Conservation (phyloP, 768 basidiomycete genomes). For the Mycena indigotica region DNA sequence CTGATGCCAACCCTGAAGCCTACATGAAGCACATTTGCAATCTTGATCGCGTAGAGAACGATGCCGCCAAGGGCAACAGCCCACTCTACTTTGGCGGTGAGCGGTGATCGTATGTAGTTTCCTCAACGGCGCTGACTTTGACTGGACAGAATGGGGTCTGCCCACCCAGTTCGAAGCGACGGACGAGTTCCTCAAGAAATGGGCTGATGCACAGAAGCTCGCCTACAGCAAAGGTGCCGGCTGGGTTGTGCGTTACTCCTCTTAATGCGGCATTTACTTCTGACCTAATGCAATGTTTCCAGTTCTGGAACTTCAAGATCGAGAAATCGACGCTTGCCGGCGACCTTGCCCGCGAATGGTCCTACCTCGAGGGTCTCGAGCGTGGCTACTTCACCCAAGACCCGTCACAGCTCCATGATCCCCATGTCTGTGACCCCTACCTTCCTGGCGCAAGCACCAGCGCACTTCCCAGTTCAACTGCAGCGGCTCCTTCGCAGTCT, state of each 20-base stretch:
- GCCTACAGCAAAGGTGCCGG: conserved; percentile 53
- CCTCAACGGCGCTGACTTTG: no score
- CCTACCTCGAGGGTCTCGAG: conserved; percentile 65
- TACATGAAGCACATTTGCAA: conserved; percentile 74
- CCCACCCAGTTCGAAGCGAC: conserved; percentile 58
- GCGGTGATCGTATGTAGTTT: no score
- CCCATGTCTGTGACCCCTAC: conserved; percentile 64
- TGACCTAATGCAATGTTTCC: not conserved
- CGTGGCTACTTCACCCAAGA: conserved; percentile 65
- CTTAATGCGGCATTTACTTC: not conserved
- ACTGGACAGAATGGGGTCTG: conserved; percentile 52
- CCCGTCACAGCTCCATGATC: conserved; percentile 56
- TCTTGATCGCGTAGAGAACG: conserved; percentile 54
- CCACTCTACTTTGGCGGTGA: conserved; percentile 53
- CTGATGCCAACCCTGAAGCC: conserved; percentile 61
- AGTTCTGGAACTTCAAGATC: conserved; percentile 78
- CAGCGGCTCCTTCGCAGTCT: no score
- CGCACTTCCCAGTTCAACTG: no score
- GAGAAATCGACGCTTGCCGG: conserved; percentile 57
- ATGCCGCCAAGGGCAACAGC: conserved; percentile 44
- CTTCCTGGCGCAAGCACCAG: not conserved
- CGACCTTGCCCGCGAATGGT: conserved; percentile 64
- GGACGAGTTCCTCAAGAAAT: conserved; percentile 51
- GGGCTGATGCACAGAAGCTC: conserved; percentile 68
- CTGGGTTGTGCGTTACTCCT: conserved; percentile 52